phyloP scores from a whole-genome alignment of 345 rosid genomes.

The Camelina laxa region DNA sequence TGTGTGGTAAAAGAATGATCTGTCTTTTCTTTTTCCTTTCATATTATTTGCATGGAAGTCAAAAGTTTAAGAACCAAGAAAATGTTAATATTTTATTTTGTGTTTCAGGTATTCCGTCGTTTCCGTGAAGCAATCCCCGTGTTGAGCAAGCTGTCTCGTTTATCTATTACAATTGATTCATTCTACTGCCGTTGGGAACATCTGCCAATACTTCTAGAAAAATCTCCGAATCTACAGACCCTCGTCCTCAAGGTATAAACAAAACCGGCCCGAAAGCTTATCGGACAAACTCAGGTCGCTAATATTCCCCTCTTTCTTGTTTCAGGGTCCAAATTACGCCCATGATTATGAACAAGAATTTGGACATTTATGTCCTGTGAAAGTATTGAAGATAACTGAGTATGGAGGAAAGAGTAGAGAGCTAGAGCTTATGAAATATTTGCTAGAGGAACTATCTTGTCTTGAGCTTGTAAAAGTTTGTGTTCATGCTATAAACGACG shows the following conservation, averaged over 20 bases:
- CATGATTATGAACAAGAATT: background rate
- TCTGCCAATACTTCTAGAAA: background rate
- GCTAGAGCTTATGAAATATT: background rate
- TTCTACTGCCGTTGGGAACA: background rate
- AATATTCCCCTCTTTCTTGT: background rate
- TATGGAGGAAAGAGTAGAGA: background rate
- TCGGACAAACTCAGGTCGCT: background rate
- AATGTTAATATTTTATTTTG: background rate
- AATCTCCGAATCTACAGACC: slow-evolving; percentile 1
- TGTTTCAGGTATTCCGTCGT: background rate
- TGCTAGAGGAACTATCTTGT: background rate
- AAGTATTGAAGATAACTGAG: background rate
- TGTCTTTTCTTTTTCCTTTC: background rate
- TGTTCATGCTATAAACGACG: background rate
- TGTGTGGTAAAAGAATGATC: background rate
- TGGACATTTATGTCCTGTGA: slow-evolving; percentile 8
- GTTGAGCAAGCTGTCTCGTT: background rate
- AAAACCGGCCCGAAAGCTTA: background rate
- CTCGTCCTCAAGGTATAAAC: slow-evolving; percentile 11
- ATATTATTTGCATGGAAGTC: too few relatives aligned
- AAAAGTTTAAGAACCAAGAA: too few relatives aligned
- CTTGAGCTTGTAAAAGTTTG: slow-evolving; percentile 22
- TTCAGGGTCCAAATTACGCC: background rate
- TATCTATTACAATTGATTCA: background rate
- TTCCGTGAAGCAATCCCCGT: slow-evolving; percentile 10